Evolutionary conservation across 2,329 filamentous ascomycete genomes (phyloP).

Genomic region (Cryphonectria japonica): DNA sequence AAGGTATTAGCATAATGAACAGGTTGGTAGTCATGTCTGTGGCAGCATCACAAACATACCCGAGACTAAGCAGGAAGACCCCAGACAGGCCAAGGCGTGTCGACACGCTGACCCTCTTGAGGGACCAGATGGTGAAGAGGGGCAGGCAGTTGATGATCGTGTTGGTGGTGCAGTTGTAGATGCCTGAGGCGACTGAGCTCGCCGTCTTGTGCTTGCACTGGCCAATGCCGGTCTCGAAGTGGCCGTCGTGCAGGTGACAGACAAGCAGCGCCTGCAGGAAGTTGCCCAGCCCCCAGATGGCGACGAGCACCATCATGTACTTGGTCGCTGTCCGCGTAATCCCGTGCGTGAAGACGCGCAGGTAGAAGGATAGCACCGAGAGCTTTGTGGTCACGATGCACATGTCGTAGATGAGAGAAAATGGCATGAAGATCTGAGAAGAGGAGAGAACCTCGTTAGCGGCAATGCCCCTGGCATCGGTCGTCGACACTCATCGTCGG

Average conservation of each 20-base stretch:
- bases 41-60: constrained; percentile 9
- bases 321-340: constrained; percentile 38
- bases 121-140: constrained; percentile 43
- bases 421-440: constrained; percentile 41
- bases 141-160: constrained; percentile 44
- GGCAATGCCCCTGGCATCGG: background rate
- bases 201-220: constrained; percentile 30
- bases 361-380: constrained; percentile 47
- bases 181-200: constrained; percentile 43
- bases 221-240: constrained; percentile 29
- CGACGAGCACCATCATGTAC: constrained; percentile 34
- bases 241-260: constrained; percentile 36
- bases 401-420: constrained; percentile 43
- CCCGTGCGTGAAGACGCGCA: constrained; percentile 45
- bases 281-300: constrained; percentile 35
- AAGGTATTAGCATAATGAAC: background rate
- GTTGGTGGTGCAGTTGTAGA: constrained; percentile 44
- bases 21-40: background rate
- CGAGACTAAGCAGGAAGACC: constrained; percentile 20
- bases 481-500: background rate
- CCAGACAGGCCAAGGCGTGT: constrained; percentile 21
- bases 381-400: constrained; percentile 44
- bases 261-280: constrained; percentile 37
- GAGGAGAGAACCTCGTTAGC: constrained; percentile 8
- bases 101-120: constrained; percentile 37